These are phyloP conservation scores for Boletus reticulatus DNA, from an alignment of 768 basidiomycete species.

Conservation along the genomic window DNA sequence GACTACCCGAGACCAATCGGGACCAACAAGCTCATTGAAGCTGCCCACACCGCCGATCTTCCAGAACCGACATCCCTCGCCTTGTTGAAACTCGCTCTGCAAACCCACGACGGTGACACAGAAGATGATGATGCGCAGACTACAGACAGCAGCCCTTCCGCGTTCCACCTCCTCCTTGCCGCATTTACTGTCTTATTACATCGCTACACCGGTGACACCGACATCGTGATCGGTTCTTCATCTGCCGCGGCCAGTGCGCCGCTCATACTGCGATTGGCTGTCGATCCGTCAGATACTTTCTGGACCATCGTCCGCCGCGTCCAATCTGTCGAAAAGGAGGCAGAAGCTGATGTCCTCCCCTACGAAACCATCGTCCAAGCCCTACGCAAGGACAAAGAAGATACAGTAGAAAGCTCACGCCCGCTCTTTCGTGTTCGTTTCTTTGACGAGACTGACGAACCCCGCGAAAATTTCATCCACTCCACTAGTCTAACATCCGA, in stretches of 20 bases:
- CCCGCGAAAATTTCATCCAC: slow-evolving; percentile 69
- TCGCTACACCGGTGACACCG: slow-evolving; percentile 93
- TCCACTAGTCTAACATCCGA: slow-evolving; percentile 88
- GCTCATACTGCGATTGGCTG: slow-evolving; percentile 76
- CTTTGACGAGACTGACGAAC: slow-evolving; percentile 86
- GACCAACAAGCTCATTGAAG: slow-evolving; percentile 78
- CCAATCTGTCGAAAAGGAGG: slow-evolving; percentile 80
- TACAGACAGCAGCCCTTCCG: slow-evolving; percentile 55
- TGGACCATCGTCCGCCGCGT: slow-evolving; percentile 86
- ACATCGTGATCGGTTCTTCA: slow-evolving; percentile 88
- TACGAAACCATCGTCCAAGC: slow-evolving; percentile 74
- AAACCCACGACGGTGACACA: slow-evolving; percentile 52
- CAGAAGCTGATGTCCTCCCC: slow-evolving; percentile 76
- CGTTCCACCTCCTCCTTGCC: slow-evolving; percentile 90
- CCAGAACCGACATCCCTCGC: slow-evolving; percentile 73
- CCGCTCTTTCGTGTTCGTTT: slow-evolving; percentile 94
- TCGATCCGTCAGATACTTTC: slow-evolving; percentile 85
- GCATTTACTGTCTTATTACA: slow-evolving; percentile 90
- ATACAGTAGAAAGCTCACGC: slow-evolving; percentile 43
- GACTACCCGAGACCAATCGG: slow-evolving; percentile 89
- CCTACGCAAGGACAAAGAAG: slow-evolving; percentile 64
- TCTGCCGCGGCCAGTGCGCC: slow-evolving; percentile 73
- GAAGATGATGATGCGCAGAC: slow-evolving; percentile 48
- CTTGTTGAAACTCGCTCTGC: slow-evolving; percentile 79
- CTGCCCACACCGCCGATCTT: slow-evolving; percentile 69